Evolutionary conservation across 108 stramenopile genomes (phyloP), one percentile per base, ranked within the genome.

Genomic region (Fistulifera pelliculosa): DNA sequence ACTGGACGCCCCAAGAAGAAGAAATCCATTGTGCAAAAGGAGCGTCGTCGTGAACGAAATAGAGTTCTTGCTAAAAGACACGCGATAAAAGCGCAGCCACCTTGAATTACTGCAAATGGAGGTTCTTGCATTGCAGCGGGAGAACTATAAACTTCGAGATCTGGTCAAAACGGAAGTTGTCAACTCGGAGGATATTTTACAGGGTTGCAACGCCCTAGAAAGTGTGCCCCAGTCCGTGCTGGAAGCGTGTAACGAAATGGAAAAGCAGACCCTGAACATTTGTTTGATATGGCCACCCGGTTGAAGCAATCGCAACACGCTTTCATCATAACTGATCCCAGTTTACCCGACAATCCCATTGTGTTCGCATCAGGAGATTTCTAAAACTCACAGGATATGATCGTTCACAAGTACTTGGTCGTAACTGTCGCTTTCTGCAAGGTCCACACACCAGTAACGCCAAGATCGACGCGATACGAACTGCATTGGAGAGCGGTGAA

Each of bases 351-450:
- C 73, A 93, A 94, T 56, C 94, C 94, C 23, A 97, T 95, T 53
- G 87, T 94, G 26, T 93, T 83, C 58, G 92, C 83, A 1, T 82
- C 82, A 4, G 69, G 72, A 35, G 82, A 75, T 52, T 97, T 97
- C 69, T 62, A 21, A 70, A 47, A 22, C 77, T 97, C 43, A 96
- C 98, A 6, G 98, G 98, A 23, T 99, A 99, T 58, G 48, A 76
- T 23, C 71, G 75, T 28, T 79, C 81, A 22, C 76, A 96, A 43
- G 84, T 94, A 14, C 62, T 99, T 13, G 96, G 96, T 12, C 66
- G 93, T 7, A 99, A 99, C 62, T 99, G 96, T 69, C 80, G 96
- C 28, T 96, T 99, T 60, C 65, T 96, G 1, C 95, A 96, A 69
- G 95, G 95, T 16, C 71, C 67, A 8, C 70, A 71, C 18, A 97